These are phyloP conservation scores for Letharia columbiana DNA, from an alignment of 495 filamentous ascomycete species.

Conservation along the genomic window DNA sequence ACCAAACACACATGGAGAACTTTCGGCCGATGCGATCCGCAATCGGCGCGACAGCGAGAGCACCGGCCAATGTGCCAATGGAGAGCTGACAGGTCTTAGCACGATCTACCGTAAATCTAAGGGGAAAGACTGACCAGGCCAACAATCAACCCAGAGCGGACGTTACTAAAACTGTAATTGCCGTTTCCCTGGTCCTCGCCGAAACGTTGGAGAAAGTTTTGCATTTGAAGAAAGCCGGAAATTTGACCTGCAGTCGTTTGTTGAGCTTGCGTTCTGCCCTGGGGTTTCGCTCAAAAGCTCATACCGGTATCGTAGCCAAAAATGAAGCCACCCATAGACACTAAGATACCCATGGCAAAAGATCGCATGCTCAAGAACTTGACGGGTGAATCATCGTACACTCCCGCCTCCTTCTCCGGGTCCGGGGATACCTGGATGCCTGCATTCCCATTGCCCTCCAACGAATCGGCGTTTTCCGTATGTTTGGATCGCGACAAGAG, in stretches of 20 bases:
- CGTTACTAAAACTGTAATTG: constrained; percentile 43
- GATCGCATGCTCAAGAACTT: constrained; percentile 42
- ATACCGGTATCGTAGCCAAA: constrained; percentile 65
- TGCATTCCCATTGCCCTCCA: constrained; percentile 2
- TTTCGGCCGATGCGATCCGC: constrained; percentile 48
- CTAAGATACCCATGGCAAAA: constrained; percentile 44
- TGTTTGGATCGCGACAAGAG: constrained; percentile 7
- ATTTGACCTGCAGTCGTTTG: constrained; percentile 40
- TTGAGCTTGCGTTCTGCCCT: not conserved
- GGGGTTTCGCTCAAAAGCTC: constrained; percentile 19
- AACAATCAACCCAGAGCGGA: constrained; percentile 49
- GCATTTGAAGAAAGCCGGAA: constrained; percentile 54
- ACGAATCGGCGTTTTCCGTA: constrained; percentile 1
- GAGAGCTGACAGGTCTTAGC: constrained; percentile 10
- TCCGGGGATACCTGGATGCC: not conserved
- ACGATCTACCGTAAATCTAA: not conserved
- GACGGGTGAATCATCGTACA: constrained; percentile 41
- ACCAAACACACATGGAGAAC: constrained; percentile 46
- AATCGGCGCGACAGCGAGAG: constrained; percentile 56
- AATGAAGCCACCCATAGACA: constrained; percentile 66
- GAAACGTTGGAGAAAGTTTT: constrained; percentile 43
- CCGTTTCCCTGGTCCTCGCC: constrained; percentile 31
- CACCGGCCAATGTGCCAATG: constrained; percentile 36
- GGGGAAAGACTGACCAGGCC: constrained; percentile 36
- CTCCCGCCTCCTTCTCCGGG: constrained; percentile 8